Conservation (phyloP, 2,329 filamentous ascomycete genomes). For the Fusarium sp. region DNA sequence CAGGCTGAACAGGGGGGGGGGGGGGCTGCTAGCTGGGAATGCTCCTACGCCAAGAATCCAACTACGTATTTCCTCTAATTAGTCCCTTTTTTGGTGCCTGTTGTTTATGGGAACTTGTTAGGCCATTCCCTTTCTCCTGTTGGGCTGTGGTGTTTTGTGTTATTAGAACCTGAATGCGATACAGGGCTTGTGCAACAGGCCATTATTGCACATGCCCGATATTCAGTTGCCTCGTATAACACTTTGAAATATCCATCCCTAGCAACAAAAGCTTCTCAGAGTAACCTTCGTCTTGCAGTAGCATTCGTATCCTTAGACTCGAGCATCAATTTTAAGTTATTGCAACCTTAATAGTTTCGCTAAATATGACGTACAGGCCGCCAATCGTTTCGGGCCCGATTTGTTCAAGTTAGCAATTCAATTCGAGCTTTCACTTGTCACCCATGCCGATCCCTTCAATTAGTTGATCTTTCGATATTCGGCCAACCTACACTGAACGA, state of each 20-base stretch:
- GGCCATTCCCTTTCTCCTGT: not conserved
- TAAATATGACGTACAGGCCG: conserved; percentile 23
- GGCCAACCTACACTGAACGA: conserved; percentile 10
- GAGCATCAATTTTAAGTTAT: too few species aligned
- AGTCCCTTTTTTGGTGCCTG: conserved; percentile 4
- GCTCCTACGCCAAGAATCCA: conserved; percentile 35
- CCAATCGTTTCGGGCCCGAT: not conserved
- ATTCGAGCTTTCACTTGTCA: conserved; percentile 2
- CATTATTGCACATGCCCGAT: too few species aligned
- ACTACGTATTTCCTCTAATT: conserved; percentile 17
- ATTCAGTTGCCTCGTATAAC: too few species aligned
- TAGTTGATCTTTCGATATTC: conserved; percentile 7
- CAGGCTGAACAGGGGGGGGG: conserved; percentile 28
- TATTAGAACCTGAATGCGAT: not conserved
- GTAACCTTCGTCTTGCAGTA: not conserved
- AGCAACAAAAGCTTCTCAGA: too few species aligned
- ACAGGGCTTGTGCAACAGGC: too few species aligned
- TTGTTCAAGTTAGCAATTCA: not conserved
- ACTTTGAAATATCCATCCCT: too few species aligned
- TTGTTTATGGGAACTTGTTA: conserved; percentile 1
- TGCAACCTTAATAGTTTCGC: conserved; percentile 1
- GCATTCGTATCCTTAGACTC: not conserved
- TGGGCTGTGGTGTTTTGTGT: not conserved
- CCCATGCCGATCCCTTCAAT: conserved; percentile 25
- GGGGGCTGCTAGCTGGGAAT: conserved; percentile 26